These are phyloP conservation scores for Lactifluus hygrophoroides DNA, from an alignment of 768 basidiomycete species.

Conservation along the genomic window DNA sequence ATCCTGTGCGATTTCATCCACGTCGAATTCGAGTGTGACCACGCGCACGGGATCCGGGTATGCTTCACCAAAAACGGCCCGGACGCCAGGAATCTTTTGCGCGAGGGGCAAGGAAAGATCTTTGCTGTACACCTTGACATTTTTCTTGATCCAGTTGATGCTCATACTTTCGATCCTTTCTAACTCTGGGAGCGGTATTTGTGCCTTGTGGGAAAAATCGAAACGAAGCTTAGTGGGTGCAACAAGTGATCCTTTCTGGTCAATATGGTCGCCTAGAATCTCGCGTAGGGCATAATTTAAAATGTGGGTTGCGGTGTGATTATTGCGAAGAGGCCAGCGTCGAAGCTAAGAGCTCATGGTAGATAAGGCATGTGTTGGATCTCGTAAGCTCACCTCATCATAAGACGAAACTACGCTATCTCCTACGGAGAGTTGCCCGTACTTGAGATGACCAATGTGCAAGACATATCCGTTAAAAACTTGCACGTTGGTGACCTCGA, in stretches of 20 bases:
- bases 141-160: constrained; percentile 82
- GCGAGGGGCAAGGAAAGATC: constrained; percentile 74
- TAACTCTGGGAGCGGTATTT: constrained; percentile 69
- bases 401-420: constrained; percentile 84
- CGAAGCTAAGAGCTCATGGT: constrained; percentile 47
- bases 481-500: constrained; percentile 90
- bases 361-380: neutral
- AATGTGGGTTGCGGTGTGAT: constrained; percentile 98
- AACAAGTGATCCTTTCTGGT: constrained; percentile 96
- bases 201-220: constrained; percentile 95
- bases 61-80: constrained; percentile 95
- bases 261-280: constrained; percentile 92
- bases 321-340: constrained; percentile 92
- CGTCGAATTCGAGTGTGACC: constrained; percentile 79
- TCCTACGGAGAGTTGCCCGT: constrained; percentile 72
- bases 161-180: constrained; percentile 76
- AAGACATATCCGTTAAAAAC: constrained; percentile 92
- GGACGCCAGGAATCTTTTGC: constrained; percentile 81
- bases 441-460: constrained; percentile 85
- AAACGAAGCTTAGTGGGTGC: constrained; percentile 94
- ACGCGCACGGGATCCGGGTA: constrained; percentile 98
- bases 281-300: constrained; percentile 92
- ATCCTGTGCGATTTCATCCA: constrained; percentile 81
- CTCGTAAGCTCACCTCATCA: constrained; percentile 59
- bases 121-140: constrained; percentile 83